These are phyloP conservation scores for Melaleuca alternifolia DNA, from an alignment of 345 rosid species.

Conservation along the genomic window DNA sequence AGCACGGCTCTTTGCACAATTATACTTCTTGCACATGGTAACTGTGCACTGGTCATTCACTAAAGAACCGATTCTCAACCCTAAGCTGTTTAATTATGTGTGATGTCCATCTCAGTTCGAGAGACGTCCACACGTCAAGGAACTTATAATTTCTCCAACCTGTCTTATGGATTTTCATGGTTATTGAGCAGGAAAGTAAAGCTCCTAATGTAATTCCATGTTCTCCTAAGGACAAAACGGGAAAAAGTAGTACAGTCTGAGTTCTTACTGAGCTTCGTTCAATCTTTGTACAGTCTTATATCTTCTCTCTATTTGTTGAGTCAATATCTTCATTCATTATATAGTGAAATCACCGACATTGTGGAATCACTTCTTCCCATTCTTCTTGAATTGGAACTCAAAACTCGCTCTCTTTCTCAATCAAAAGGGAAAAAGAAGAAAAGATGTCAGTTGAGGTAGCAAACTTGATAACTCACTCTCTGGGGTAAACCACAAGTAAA, in stretches of 20 bases:
- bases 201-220: not conserved
- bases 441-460: no score
- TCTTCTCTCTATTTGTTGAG: not conserved
- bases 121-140: not conserved
- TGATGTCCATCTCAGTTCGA: not conserved
- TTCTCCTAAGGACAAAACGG: not conserved
- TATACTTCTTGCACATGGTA: not conserved
- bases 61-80: not conserved
- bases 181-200: not conserved
- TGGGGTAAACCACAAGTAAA: not conserved
- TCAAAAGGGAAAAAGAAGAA: not conserved
- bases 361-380: not conserved
- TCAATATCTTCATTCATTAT: not conserved
- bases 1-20: not conserved
- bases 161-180: not conserved
- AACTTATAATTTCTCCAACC: not conserved
- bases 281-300: not conserved
- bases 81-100: not conserved
- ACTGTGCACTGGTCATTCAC: not conserved
- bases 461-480: not conserved
- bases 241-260: not conserved
- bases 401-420: not conserved
- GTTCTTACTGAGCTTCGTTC: not conserved
- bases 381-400: not conserved
- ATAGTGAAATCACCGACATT: not conserved